phyloP scores from a whole-genome alignment of 2,329 filamentous ascomycete species.

The Onygenales sp. region DNA sequence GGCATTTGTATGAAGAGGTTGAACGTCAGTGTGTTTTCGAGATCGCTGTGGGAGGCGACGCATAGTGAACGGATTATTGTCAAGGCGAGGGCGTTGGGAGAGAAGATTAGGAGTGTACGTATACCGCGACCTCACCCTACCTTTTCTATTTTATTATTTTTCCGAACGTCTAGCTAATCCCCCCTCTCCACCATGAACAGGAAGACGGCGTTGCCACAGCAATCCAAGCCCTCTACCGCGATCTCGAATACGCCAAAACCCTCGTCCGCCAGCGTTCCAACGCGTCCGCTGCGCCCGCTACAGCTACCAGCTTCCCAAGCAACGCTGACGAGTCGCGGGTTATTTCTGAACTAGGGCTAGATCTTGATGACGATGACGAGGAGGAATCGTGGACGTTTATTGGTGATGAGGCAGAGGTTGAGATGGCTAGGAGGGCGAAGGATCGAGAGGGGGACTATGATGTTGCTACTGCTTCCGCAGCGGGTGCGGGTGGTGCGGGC shows the following conservation, averaged over 20 bases:
- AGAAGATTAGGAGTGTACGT: conserved; percentile 75
- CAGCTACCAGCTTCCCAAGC: conserved; percentile 25
- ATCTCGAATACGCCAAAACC: conserved; percentile 83
- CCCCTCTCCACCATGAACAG: conserved; percentile 34
- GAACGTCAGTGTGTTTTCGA: conserved; percentile 74
- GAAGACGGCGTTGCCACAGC: conserved; percentile 85
- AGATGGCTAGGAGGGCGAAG: conserved; percentile 7
- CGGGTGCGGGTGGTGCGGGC: neutral
- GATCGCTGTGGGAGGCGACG: conserved; percentile 84
- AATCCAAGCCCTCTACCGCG: conserved; percentile 87
- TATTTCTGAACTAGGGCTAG: neutral
- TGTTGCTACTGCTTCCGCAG: neutral
- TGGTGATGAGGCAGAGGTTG: conserved; percentile 47
- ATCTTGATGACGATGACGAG: conserved; percentile 33
- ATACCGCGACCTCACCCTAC: neutral
- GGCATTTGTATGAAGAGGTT: conserved; percentile 83
- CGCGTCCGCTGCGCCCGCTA: conserved; percentile 12
- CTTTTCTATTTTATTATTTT: neutral
- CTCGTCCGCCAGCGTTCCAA: conserved; percentile 58
- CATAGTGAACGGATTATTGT: conserved; percentile 84
- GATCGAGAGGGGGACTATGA: conserved; percentile 1
- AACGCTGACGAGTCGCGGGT: conserved; percentile 14
- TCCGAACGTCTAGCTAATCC: neutral
- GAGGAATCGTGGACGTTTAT: conserved; percentile 90
- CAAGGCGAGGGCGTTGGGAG: conserved; percentile 72